phyloP scores from a whole-genome alignment of 2,329 filamentous ascomycete species.

The Alternaria viburni region DNA sequence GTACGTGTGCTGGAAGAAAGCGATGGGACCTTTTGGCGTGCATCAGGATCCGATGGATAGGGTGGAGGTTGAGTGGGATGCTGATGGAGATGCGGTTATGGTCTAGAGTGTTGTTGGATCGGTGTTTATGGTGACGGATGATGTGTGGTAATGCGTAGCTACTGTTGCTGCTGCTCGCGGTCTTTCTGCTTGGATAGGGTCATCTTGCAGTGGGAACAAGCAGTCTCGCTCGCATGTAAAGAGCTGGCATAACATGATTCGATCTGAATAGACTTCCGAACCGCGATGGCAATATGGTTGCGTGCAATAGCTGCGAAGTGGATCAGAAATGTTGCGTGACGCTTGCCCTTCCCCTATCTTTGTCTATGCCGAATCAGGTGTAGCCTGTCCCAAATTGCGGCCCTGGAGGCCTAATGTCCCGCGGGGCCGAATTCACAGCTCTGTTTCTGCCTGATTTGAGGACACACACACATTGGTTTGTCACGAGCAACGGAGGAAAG shows the following conservation, averaged over 20 bases:
- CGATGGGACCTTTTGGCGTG: not conserved
- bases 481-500: not conserved
- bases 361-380: not conserved
- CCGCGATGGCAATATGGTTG: not conserved
- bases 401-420: not conserved
- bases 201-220: not conserved
- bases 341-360: not conserved
- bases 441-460: not conserved
- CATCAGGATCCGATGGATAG: not conserved
- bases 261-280: not conserved
- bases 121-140: not conserved
- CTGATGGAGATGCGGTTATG: slow-evolving; percentile 13
- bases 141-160: not conserved
- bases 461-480: not conserved
- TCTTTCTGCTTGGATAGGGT: too few species aligned
- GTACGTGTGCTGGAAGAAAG: not conserved
- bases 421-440: not conserved
- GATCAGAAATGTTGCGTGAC: not conserved
- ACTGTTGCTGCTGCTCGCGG: too few species aligned
- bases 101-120: not conserved
- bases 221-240: not conserved
- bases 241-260: not conserved
- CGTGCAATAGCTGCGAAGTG: not conserved
- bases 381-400: not conserved
- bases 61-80: slow-evolving; percentile 11